Percentiles rank a stretch among this genome's conserved stretches.
These are phyloP conservation scores for Zygosaccharomyces sapae DNA, from an alignment of 1,139 yeast species.

Conservation along the genomic window DNA sequence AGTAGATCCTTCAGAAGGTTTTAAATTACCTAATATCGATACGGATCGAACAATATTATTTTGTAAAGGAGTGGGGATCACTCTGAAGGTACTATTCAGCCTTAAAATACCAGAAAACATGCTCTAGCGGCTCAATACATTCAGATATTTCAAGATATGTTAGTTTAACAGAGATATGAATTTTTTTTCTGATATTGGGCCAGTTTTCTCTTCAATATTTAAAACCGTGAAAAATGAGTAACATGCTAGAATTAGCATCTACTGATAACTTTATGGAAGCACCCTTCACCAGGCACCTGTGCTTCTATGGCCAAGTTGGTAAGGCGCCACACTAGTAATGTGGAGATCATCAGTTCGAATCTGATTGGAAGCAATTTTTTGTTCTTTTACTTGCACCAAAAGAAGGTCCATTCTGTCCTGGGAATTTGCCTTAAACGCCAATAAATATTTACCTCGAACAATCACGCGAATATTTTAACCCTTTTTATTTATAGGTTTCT, in stretches of 20 bases:
- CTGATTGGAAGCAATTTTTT: slow-evolving; percentile 39
- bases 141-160: not conserved
- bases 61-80: not conserved
- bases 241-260: too few species aligned
- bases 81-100: slow-evolving; percentile 2
- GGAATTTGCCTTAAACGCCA: too few species aligned
- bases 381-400: slow-evolving; percentile 2
- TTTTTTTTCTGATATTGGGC: not conserved
- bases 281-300: not conserved
- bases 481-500: slow-evolving; percentile 4
- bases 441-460: not conserved
- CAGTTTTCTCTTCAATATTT: not conserved
- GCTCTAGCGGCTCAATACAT: not conserved
- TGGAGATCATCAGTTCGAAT: slow-evolving; percentile 42
- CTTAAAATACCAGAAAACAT: slow-evolving; percentile 6
- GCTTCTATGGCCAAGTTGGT: slow-evolving; percentile 44
- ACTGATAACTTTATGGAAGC: too few species aligned
- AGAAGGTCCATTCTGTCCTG: too few species aligned
- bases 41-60: slow-evolving; percentile 25
- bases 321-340: slow-evolving; percentile 44
- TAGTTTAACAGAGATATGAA: too few species aligned
- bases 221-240: not conserved
- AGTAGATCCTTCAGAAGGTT: slow-evolving; percentile 40
- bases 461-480: slow-evolving; percentile 1
- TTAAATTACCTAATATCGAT: slow-evolving; percentile 36